Base-by-base conservation (phyloP, 192 early-diverging fungal species). In the Backusella tuberculispora region DNA sequence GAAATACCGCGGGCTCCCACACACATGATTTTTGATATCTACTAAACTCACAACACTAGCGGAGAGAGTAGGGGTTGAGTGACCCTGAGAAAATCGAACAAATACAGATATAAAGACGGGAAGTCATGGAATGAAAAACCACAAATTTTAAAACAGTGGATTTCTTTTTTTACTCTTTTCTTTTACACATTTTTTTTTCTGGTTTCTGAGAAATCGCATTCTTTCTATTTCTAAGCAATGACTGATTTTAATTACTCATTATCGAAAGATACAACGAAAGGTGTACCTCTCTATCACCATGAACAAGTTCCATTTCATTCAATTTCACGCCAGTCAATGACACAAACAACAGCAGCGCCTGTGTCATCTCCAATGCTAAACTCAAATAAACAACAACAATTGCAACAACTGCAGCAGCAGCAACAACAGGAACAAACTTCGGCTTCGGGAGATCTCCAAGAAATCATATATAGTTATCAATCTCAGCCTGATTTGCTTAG, bases 401-500 rank as follows among this genome's bases (percentile, higher is more conserved):
- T n/a, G n/a, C n/a, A n/a, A n/a, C n/a, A 34, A 34, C 29, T 34
- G 29, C 29, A 72, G 8, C 70, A 45, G 24, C 34, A 71, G 24
- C 14, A 65, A 37, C 14, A 44, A 60, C 34, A 34, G 19, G 70
- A 72, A 12, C 60, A 64, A 60, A 46, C 43, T 48, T 26, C 73
- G 26, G 64, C 40, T 38, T 69, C 74, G 12, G 83, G 78, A 24
- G 87, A 87, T 74, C 73, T 88, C 0, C 84, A 87, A 34, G 81
- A 84, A 10, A 78, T 88, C 21, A 74, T 88, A 10, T 69, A 80
- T 4, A 78, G 79, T 7, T 88, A 84, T 68, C 60, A 78, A 29
- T 72, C 74, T 1, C 82, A 88, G 60, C 87, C 85, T 12, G 87
- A 88, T 29, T 77, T 88, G n/a, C 64, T 88, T 8, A 81, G 83